phyloP scores from a whole-genome alignment of 2,329 filamentous ascomycete species.

The Botrytis fabae region DNA sequence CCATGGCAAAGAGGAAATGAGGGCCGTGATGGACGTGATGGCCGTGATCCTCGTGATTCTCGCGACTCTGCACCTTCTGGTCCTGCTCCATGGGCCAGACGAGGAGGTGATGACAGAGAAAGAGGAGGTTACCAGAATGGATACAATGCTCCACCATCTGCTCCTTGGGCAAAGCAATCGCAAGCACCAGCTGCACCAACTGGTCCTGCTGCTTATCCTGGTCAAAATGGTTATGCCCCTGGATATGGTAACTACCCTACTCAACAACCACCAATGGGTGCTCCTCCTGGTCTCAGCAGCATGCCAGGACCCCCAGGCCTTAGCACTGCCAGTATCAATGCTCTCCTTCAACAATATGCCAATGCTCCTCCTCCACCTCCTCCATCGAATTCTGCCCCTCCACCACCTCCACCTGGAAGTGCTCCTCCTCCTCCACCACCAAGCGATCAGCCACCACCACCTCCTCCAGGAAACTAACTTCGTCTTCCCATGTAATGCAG shows the following conservation, averaged over 20 bases:
- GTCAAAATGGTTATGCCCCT: slow-evolving; percentile 50
- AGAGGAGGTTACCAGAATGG: slow-evolving; percentile 50
- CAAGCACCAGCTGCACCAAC: slow-evolving; percentile 44
- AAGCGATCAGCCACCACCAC: slow-evolving; percentile 32
- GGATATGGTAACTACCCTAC: slow-evolving; percentile 43
- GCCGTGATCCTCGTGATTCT: slow-evolving; percentile 40
- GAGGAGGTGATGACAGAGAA: slow-evolving; percentile 49
- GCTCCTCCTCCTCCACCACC: slow-evolving; percentile 66
- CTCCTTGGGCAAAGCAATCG: slow-evolving; percentile 42
- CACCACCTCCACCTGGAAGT: slow-evolving; percentile 50
- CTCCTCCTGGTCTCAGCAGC: slow-evolving; percentile 40
- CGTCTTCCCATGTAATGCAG: neutral
- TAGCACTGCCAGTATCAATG: slow-evolving; percentile 58
- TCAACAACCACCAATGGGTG: slow-evolving; percentile 47
- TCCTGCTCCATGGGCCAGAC: slow-evolving; percentile 62
- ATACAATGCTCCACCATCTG: slow-evolving; percentile 51
- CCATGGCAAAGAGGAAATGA: slow-evolving; percentile 63
- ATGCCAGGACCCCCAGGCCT: slow-evolving; percentile 48
- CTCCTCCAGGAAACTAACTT: slow-evolving; percentile 25
- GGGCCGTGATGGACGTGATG: slow-evolving; percentile 41
- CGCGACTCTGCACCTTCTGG: slow-evolving; percentile 43
- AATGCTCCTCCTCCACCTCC: slow-evolving; percentile 55
- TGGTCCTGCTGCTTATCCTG: slow-evolving; percentile 39
- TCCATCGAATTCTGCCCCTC: slow-evolving; percentile 44
- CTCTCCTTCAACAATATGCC: slow-evolving; percentile 63